Evolutionary conservation across 2,329 filamentous ascomycete species (phyloP), one percentile per base, ranked within the genome.

Genomic region (Calonectria hawksworthii): DNA sequence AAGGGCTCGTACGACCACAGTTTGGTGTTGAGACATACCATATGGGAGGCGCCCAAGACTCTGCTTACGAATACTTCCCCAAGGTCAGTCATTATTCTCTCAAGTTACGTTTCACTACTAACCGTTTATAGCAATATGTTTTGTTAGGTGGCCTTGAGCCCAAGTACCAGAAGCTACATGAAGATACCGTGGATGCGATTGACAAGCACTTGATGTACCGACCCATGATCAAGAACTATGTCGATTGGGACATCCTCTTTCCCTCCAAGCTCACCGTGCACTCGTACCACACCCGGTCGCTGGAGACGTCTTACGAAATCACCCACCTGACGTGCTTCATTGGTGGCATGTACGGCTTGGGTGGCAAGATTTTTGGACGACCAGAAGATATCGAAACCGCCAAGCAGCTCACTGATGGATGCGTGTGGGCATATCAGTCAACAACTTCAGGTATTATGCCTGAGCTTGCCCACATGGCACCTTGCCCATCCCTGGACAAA

Each of bases 141-240:
- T 89, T 98, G 7, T 90, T 98, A 2, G 94, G 95, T 72, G 96
- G 95, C 0, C 88, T 92, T 1, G 91, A 93, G 76, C 86, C 89
- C 36, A 94, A 95, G 82, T 98, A 98, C 83, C 88, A 89, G 75
- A 90, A 89, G 26, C 90, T 98, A 85, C 95, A 98, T 82, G 88
- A 93, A 73, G 91, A 90, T 72, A 90, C 92, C 5, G 90, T 93
- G 36, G 90, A 93, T 7, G 92, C 92, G 0, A 91, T 93, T 44
- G 94, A 94, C 77, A 89, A 95, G 77, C 90, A 94, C 83, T 88
- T 98, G 13, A 91, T 98, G 72, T 98, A 92, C 85, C 90, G 93
- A 7, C 95, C 96, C 0, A 94, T 97, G 91, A 90, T 92, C 26
- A 90, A 92, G 9, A 90, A 91, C 36, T 87, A 89, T 9, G 87